These are phyloP conservation scores for Colletotrichum cuscutae DNA, from an alignment of 2,329 filamentous ascomycete species.

Conservation along the genomic window DNA sequence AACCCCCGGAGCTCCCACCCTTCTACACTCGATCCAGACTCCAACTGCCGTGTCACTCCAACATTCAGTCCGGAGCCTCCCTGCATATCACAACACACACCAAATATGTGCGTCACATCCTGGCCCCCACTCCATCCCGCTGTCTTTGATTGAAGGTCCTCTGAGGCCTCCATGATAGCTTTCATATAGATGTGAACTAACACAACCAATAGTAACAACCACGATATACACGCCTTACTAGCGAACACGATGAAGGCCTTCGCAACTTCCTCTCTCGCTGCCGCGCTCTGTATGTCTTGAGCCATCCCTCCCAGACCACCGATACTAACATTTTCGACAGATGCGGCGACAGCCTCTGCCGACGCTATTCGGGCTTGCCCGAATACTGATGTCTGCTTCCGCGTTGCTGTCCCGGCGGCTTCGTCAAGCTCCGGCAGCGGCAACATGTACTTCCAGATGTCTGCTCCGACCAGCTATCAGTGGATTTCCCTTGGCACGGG, in stretches of 20 bases:
- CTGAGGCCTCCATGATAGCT: neutral
- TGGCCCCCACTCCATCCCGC: neutral
- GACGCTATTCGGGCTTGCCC: constrained; percentile 53
- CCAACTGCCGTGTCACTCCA: neutral
- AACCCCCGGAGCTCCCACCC: constrained; percentile 26
- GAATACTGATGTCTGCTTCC: constrained; percentile 58
- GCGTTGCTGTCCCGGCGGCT: constrained; percentile 63
- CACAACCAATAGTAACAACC: neutral
- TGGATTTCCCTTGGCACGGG: constrained; percentile 72
- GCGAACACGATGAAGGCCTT: constrained; percentile 29
- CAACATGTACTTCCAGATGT: constrained; percentile 70
- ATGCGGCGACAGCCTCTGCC: constrained; percentile 43
- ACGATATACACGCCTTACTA: neutral
- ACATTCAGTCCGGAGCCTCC: constrained; percentile 12
- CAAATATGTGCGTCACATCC: constrained; percentile 9
- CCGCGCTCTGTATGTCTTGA: constrained; percentile 25
- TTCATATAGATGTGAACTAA: neutral
- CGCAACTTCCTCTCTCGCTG: constrained; percentile 15
- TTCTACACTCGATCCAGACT: neutral
- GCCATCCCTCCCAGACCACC: neutral
- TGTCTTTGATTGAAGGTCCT: neutral
- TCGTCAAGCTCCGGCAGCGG: constrained; percentile 60
- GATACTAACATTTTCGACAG: constrained; percentile 13
- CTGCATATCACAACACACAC: constrained; percentile 14
- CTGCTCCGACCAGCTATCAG: constrained; percentile 60